Base-by-base conservation (phyloP, 2,329 filamentous ascomycete species). In the Elsinoe arachidis region DNA sequence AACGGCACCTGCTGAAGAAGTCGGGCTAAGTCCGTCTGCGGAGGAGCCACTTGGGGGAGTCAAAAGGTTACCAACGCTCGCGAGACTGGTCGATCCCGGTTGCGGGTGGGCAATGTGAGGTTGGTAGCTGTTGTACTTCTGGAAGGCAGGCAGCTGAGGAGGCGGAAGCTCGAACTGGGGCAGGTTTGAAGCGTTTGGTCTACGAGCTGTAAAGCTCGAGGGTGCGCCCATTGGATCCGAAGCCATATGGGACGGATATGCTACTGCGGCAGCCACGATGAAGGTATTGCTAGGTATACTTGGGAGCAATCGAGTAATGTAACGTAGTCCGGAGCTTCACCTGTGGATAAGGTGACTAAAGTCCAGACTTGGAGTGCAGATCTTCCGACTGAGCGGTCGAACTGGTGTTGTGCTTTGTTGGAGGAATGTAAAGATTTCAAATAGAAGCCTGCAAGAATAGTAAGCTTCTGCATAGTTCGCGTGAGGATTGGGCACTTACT, bases 91-190 rank as follows among this genome's bases (percentile, higher is more conserved):
- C 21, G 76, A 74, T 37, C 76, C 73, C 5, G 66, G 73, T 72
- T 58, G 71, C 33, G 53, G 63, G 59, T 26, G 62, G 44, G 55
- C 65, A 66, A 51, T 66, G 65, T 49, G 71, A 72, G 39, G 12
- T 4, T 43, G 41, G 30, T 47, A 56, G 33, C 33, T 49, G 26
- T 56, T 71, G 65, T 78, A 80, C 68, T 81, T 82, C 21, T 72
- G 66, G 51, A 72, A 72, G 70, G 69, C 72, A 65, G 69, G 72
- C 66, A 80, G 74, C 53, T 80, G 78, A 63, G 83, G 83, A 56
- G 85, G 82, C 62, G 83, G 82, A 53, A 89, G 80, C 67, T 87
- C 83, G 68, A 88, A 88, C 63, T 74, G 80, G 58, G 86, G 85
- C 61, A 90, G 78, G 64, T 80, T 80, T 58, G 81, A 82, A 61